Evolutionary conservation across 2,329 filamentous ascomycete species (phyloP), one percentile per base, ranked within the genome.

Genomic region (Dendryphion nanum): DNA sequence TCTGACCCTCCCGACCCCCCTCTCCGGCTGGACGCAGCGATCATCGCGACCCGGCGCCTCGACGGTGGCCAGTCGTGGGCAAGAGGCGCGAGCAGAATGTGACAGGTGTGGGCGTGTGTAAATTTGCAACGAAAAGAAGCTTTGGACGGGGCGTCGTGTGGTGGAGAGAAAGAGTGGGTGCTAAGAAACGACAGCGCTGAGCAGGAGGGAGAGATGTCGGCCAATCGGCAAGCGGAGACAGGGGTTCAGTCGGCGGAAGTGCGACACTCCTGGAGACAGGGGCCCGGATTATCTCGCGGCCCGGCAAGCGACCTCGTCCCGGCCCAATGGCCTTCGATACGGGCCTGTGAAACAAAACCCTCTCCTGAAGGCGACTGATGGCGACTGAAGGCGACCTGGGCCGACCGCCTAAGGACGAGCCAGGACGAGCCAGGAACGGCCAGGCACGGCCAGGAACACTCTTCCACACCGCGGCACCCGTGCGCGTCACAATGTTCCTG

Each of bases 401-500:
- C n/a, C n/a, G n/a, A n/a, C n/a, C n/a, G n/a, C n/a, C n/a, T n/a
- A n/a, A n/a, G n/a, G n/a, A n/a, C n/a, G n/a, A n/a, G 44, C 7
- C 18, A 33, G 6, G 48, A 49, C 42, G 23, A 8, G 23, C 23
- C 35, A 35, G 41, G 41, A 40, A 48, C 40, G 40, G 19, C 48
- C 31, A 38, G 26, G 23, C 37, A 41, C 21, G 37, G n/a, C 44
- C 10, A n/a, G 23, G 23, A 26, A 26, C 23, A 26, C 23, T 26
- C 23, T 26, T 26, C n/a, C 23, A 26, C 2, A 10, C 23, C n/a
- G 23, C 23, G 23, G 23, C 23, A 26, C n/a, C 23, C n/a, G 33
- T 20, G 48, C 37, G 57, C 56, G 55, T 57, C 31, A 42, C 53
- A 41, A 26, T 8, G 51, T 60, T 49, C 53, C 53, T 63, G 54